Base-by-base conservation (phyloP, 176 grass and related monocot species). In the Chloris gayana region DNA sequence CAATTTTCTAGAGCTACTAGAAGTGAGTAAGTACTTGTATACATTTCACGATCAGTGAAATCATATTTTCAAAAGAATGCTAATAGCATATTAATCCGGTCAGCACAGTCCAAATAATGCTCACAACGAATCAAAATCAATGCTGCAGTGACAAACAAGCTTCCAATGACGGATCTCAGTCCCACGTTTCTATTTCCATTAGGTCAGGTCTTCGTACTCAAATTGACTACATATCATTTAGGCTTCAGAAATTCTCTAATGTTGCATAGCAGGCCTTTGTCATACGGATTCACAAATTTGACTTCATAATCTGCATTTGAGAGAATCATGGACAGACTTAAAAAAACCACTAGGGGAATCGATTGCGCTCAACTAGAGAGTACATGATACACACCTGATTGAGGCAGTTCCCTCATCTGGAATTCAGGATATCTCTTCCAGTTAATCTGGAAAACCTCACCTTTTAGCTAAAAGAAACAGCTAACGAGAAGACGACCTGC, bases 341-440 rank as follows among this genome's bases (percentile, higher is more conserved):
- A 64, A 69, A 59, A 78, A 83, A 34, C 11, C 22, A 35, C 51
- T 17, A 70, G 32, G 67, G n/a, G 27, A 26, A 53, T 17, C 31
- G 1, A 34, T 45, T 41, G 57, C 24, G 31, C 25, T 56, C n/a
- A 34, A 22, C 9, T 21, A 54, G 51, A 66, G 29, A 29, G 57
- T 60, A 59, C 25, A 73, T 14, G 53, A 39, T 81, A 50, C 64
- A 32, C 80, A 95, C 96, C 92, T 93, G 83, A 86, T 87, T 84
- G 90, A 64, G 82, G 74, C 9, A 87, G 78, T 69, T 82, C 66
- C 67, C 79, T 87, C 81, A 89, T 86, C 85, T 90, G 90, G 72
- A 99, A 93, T 86, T 99, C 92, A 86, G 96, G 90, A 56, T 93
- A 95, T 79, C 83, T 95, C 88, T 87, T 93, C 92, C 96, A 99